These are phyloP conservation scores for Fusarium tricinctum DNA, from an alignment of 2,329 filamentous ascomycete species.

Conservation along the genomic window DNA sequence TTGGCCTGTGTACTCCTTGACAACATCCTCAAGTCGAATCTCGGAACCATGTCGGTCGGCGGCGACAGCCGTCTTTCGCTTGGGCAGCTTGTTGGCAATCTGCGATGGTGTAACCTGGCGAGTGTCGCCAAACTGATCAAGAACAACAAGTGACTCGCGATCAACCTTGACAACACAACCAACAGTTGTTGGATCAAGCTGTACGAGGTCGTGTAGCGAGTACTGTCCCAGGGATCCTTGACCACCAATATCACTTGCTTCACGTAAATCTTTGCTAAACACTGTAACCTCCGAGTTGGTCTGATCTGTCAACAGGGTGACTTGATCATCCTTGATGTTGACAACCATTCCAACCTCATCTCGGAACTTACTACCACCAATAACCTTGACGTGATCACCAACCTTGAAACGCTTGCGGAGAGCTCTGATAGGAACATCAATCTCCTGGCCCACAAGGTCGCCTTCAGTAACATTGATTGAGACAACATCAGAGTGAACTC, in stretches of 20 bases:
- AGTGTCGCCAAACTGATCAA: slow-evolving; percentile 90
- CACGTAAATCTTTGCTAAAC: slow-evolving; percentile 95
- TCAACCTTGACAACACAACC: slow-evolving; percentile 96
- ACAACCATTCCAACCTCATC: slow-evolving; percentile 98
- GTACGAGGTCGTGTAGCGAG: slow-evolving; percentile 92
- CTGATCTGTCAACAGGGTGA: slow-evolving; percentile 93
- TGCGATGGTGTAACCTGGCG: slow-evolving; percentile 90
- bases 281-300: slow-evolving; percentile 95
- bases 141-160: slow-evolving; percentile 87
- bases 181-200: slow-evolving; percentile 92
- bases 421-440: slow-evolving; percentile 93
- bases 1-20: slow-evolving; percentile 91
- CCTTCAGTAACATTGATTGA: slow-evolving; percentile 88
- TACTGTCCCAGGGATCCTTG: slow-evolving; percentile 89
- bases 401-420: slow-evolving; percentile 92
- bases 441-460: slow-evolving; percentile 82
- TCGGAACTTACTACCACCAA: slow-evolving; percentile 92
- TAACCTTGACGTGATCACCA: slow-evolving; percentile 98
- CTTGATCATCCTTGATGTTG: slow-evolving; percentile 89
- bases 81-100: slow-evolving; percentile 88
- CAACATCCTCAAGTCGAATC: slow-evolving; percentile 90
- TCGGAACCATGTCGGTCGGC: slow-evolving; percentile 95
- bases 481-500: slow-evolving; percentile 92
- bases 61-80: slow-evolving; percentile 86
- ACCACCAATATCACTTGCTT: slow-evolving; percentile 92